A percentile compares a stretch with the other conserved stretches of the same genome.
These are phyloP conservation scores for Immersiella caudata DNA, from an alignment of 495 filamentous ascomycete genomes.

Conservation along the genomic window DNA sequence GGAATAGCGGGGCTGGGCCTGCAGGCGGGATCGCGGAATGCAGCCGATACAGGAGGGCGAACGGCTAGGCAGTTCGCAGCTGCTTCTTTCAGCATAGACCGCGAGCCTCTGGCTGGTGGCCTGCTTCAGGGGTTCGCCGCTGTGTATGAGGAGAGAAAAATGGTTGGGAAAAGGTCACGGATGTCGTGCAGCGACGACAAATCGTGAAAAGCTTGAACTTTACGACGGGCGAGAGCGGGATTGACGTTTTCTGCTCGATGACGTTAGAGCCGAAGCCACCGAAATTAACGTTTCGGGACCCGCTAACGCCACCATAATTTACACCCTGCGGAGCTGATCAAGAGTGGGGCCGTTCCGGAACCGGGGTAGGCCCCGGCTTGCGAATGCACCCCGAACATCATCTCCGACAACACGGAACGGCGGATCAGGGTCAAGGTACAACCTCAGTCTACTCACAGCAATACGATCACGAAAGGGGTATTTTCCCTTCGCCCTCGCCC, in stretches of 20 bases:
- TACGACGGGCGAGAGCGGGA: background rate
- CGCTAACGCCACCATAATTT: background rate
- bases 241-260: background rate
- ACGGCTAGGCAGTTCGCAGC: conserved; percentile 2
- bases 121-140: background rate
- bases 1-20: background rate
- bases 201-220: background rate
- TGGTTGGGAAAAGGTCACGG: background rate
- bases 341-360: background rate
- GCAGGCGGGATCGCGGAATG: background rate
- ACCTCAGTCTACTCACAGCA: too few relatives aligned
- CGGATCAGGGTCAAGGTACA: too few relatives aligned
- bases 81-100: conserved; percentile 11
- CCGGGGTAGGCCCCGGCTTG: background rate
- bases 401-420: too few relatives aligned
- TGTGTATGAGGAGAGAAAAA: background rate
- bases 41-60: conserved; percentile 17
- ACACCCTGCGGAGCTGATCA: background rate
- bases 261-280: background rate
- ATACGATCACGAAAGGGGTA: background rate
- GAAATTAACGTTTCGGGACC: background rate
- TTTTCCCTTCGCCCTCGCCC: too few relatives aligned
- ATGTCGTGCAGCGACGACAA: background rate
- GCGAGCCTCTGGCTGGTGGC: background rate
- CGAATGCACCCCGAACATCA: background rate